These are phyloP conservation scores for Solanum okadae DNA, from an alignment of 257 asterid species.

Conservation along the genomic window DNA sequence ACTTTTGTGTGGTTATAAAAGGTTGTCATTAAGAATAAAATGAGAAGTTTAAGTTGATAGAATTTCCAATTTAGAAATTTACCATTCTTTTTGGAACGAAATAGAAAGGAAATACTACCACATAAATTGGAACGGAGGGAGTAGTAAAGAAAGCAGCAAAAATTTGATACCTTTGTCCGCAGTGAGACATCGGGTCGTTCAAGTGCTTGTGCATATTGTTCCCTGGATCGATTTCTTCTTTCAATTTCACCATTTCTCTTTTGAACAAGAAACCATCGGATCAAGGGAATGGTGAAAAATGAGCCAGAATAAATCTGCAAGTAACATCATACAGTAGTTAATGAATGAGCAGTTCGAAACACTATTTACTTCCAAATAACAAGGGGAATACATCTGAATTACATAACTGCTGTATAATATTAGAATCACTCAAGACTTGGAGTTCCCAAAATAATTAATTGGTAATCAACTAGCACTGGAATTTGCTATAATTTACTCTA, in stretches of 20 bases:
- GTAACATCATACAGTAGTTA: neutral
- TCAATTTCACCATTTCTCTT: slow-evolving; percentile 55
- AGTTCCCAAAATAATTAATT: neutral
- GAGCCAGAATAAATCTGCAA: slow-evolving; percentile 94
- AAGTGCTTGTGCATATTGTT: slow-evolving; percentile 52
- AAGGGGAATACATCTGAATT: neutral
- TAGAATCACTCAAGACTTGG: neutral
- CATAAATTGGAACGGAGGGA: neutral
- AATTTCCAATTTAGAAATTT: neutral
- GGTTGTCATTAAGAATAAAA: neutral
- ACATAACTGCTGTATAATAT: neutral
- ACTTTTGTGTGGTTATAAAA: neutral
- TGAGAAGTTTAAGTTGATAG: neutral
- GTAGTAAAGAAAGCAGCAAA: neutral
- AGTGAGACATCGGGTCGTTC: slow-evolving; percentile 71
- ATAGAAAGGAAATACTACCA: neutral
- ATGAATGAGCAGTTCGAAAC: neutral
- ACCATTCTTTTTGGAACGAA: neutral
- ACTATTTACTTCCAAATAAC: neutral
- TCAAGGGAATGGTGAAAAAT: slow-evolving; percentile 80
- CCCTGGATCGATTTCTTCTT: slow-evolving; percentile 63
- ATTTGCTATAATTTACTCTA: neutral
- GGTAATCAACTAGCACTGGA: neutral
- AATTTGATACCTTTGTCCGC: slow-evolving; percentile 60
- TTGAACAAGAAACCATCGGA: slow-evolving; percentile 68